A percentile compares a stretch with the other conserved stretches of the same genome.
Conservation (phyloP, 2,329 filamentous ascomycete species). For the Ophiostoma tasmaniense region DNA sequence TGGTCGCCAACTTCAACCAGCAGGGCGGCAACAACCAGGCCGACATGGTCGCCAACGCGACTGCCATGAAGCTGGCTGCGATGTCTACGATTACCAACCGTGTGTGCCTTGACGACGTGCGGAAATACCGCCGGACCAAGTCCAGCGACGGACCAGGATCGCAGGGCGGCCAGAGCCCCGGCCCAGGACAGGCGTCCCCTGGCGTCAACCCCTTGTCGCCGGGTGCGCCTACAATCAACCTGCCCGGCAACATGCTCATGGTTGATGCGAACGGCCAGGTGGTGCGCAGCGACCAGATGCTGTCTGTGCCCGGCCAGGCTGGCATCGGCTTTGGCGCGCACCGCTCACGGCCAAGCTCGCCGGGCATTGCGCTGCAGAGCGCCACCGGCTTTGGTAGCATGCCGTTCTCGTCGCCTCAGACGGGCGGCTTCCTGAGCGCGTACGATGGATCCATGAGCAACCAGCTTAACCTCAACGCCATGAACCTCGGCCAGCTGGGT, state of each 20-base stretch:
- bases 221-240: slow-evolving; percentile 51
- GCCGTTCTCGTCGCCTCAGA: slow-evolving; percentile 78
- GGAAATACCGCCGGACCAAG: slow-evolving; percentile 85
- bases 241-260: slow-evolving; percentile 78
- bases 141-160: slow-evolving; percentile 68
- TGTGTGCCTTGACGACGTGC: slow-evolving; percentile 91
- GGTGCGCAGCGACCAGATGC: slow-evolving; percentile 73
- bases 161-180: not conserved
- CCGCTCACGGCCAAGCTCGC: slow-evolving; percentile 81
- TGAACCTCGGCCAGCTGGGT: slow-evolving; percentile 36
- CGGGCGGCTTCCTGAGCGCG: slow-evolving; percentile 86
- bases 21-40: slow-evolving; percentile 58
- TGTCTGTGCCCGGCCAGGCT: slow-evolving; percentile 60
- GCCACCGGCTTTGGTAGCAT: slow-evolving; percentile 50
- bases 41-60: slow-evolving; percentile 97
- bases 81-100: slow-evolving; percentile 97
- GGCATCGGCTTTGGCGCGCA: slow-evolving; percentile 50
- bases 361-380: slow-evolving; percentile 72
- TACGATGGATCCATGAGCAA: slow-evolving; percentile 66
- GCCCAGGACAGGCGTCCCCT: slow-evolving; percentile 31
- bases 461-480: slow-evolving; percentile 30
- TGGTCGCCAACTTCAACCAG: slow-evolving; percentile 75
- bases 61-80: slow-evolving; percentile 96
- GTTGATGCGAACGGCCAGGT: slow-evolving; percentile 90
- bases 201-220: slow-evolving; percentile 52